Evolutionary conservation across 345 rosid species (phyloP), one percentile per base, ranked within the genome.

Genomic region (Salix arbutifolia): DNA sequence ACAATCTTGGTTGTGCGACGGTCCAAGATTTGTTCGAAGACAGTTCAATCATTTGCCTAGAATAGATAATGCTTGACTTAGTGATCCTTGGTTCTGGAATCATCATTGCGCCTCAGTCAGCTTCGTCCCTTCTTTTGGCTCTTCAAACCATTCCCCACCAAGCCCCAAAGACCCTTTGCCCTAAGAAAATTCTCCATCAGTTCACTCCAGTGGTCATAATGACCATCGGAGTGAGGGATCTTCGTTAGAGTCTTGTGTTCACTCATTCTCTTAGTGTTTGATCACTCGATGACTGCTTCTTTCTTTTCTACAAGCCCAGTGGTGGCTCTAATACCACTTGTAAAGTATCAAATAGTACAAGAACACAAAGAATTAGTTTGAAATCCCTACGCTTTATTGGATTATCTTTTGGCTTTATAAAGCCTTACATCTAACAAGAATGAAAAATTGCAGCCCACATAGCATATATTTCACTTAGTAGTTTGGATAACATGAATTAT

Each of bases 111-210:
- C 72, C 5, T 42, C 65, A 0, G 66, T 68, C 5, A 69, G 25
- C 52, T 11, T 31, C 33, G 33, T 31, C 33, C 33, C 33, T 31
- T 31, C 33, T 31, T 13, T 12, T 5, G 74, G 67, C 18, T 30
- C 78, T 0, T 5, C 11, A 12, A 66, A 31, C 78, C 72, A 26
- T 48, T 30, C 21, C 50, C 40, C 8, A 77, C 74, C 56, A 77
- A 26, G 19, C 78, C 50, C 72, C 72, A 67, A 3, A 66, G 38
- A 10, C 52, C 66, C 3, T 67, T 70, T 18, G 70, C 74, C 28
- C 40, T n/a, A 7, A 77, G 67, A 2, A 69, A 70, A 12, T 77
- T 77, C 44, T 77, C 74, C 74, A 77, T 77, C 8, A 77, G 40
- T 25, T 67, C 73, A 69, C 66, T 76, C 66, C 30, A 65, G 38